These are phyloP conservation scores for Dendrocalamus latiflorus DNA, from an alignment of 202 grass and related monocot species.

Conservation along the genomic window DNA sequence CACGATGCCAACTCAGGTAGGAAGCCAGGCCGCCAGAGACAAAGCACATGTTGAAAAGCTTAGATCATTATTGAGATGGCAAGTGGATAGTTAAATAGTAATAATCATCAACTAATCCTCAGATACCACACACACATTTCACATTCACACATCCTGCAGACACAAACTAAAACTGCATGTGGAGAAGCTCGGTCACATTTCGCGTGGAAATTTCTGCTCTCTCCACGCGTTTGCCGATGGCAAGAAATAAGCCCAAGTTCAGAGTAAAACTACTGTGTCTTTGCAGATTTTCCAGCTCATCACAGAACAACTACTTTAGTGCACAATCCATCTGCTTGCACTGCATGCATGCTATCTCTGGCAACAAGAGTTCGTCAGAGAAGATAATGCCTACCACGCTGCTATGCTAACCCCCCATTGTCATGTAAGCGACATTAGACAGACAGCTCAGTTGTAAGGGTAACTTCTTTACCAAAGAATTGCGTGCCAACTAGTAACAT, in stretches of 20 bases:
- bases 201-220: neutral
- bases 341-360: neutral
- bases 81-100: neutral
- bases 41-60: neutral
- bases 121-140: neutral
- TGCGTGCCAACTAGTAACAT: neutral
- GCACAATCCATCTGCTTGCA: neutral
- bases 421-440: neutral
- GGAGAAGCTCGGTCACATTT: neutral
- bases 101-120: neutral
- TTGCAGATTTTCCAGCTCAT: neutral
- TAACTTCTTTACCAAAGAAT: neutral
- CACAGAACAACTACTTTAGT: neutral
- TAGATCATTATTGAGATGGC: neutral
- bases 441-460: neutral
- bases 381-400: neutral
- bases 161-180: neutral
- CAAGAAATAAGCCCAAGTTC: neutral
- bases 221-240: no score
- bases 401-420: neutral
- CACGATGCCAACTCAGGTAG: neutral
- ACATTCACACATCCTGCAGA: neutral
- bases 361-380: neutral
- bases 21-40: neutral
- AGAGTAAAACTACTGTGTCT: neutral